Evolutionary conservation across 2,329 filamentous ascomycete genomes (phyloP), one percentile per base, ranked within the genome.

Genomic region (Rhynchosporium agropyri): DNA sequence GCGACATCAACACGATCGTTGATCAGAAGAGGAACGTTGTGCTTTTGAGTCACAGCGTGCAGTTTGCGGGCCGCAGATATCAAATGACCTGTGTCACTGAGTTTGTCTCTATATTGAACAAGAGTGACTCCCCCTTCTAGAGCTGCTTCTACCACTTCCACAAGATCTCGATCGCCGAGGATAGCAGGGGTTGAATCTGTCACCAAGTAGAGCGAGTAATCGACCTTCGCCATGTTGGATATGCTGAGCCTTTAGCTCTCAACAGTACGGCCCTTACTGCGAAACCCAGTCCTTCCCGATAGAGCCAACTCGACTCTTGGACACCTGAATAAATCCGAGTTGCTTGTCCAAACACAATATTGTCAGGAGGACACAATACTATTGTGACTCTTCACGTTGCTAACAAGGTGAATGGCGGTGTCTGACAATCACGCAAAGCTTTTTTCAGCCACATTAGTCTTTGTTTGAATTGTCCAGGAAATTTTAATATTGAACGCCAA

Each of bases 1-100:
- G 92, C 93, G 31, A 98, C 91, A 74, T 97, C 93, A 5, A 97
- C 84, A 12, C 93, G 87, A 75, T 98, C 95, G 74, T 98, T 98
- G 79, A 98, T 92, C 60, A 98, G 80, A 62, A 98, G 83, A 36
- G 94, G 94, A 3, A 97, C 85, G 15, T 81, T 80, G 73, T 89
- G 81, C 53, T 80, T 79, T 67, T 80, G 80, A 26, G 92, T 94
- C 66, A 95, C 79, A 43, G 79, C 76, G 74, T 96, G 92, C 57
- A 98, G 82, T 68, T 79, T 82, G 70, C 82, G 83, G 15, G 89
- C 93, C 48, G 83, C 90, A n/a, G 82, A 78, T 54, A 97, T 84
- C 65, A 95, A 83, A 10, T 80, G 80, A 26, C 82, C 85, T 1
- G 90, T 95, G 70, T 93, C 89, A 73, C 86, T 88, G 48, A 81